Conservation (phyloP, 2,329 filamentous ascomycete genomes). For the Geosmithia putterillii region DNA sequence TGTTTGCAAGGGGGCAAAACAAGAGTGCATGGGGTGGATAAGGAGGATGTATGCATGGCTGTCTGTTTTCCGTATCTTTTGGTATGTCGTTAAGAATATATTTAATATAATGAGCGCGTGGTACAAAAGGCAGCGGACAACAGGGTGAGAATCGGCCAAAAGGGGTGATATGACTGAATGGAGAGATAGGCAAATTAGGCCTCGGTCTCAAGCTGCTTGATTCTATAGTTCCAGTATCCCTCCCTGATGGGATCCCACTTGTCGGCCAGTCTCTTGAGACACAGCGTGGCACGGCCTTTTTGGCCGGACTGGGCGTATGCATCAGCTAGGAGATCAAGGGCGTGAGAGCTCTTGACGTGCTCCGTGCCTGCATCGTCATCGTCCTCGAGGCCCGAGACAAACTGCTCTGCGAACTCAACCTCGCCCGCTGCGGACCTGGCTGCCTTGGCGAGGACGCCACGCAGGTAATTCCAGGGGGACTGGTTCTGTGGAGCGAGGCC, state of each 20-base stretch:
- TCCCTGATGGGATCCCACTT: constrained; percentile 86
- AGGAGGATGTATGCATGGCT: too few relatives aligned
- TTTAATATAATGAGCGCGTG: too few relatives aligned
- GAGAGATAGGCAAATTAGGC: background rate
- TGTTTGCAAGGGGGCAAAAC: too few relatives aligned
- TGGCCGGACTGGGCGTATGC: constrained; percentile 46
- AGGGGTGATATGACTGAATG: background rate
- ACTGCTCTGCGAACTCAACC: constrained; percentile 35
- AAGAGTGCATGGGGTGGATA: too few relatives aligned
- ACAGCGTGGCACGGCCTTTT: constrained; percentile 51
- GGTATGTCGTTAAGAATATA: too few relatives aligned
- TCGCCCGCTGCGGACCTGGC: constrained; percentile 34
- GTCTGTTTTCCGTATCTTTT: too few relatives aligned
- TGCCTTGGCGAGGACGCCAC: constrained; percentile 60
- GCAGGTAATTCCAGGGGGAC: constrained; percentile 85
- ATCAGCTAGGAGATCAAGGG: constrained; percentile 61
- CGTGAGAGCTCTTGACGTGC: constrained; percentile 47
- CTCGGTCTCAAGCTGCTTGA: constrained; percentile 11
- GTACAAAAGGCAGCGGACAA: too few relatives aligned
- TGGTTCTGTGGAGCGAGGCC: constrained; percentile 80
- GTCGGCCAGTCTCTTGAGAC: constrained; percentile 60
- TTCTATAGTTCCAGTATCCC: constrained; percentile 75
- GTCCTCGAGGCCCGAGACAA: constrained; percentile 34
- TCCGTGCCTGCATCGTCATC: constrained; percentile 30
- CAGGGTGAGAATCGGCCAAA: too few relatives aligned